Conservation (phyloP, 2,329 filamentous ascomycete genomes). For the Lachnellula arida region DNA sequence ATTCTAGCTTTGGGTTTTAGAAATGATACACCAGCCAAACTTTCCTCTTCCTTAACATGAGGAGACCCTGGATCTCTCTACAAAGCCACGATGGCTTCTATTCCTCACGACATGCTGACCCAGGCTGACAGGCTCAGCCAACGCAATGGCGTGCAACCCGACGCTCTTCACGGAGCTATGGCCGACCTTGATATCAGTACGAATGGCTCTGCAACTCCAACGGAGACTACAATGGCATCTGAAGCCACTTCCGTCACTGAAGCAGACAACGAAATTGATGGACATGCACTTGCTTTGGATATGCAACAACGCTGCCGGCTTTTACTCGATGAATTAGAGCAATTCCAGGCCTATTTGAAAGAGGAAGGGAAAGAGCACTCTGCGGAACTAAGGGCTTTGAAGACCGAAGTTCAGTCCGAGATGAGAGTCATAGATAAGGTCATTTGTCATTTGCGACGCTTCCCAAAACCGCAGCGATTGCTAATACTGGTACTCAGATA, state of each 20-base stretch:
- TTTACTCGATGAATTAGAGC: conserved; percentile 41
- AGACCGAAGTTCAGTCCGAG: conserved; percentile 43
- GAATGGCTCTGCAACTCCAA: not conserved
- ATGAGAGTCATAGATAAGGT: conserved; percentile 43
- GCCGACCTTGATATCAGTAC: not conserved
- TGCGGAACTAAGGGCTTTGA: conserved; percentile 47
- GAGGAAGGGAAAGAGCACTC: conserved; percentile 40
- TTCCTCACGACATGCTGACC: not conserved
- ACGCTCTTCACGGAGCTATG: not conserved
- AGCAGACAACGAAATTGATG: conserved; percentile 1
- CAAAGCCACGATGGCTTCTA: not conserved
- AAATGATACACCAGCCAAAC: no score
- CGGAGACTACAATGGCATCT: not conserved
- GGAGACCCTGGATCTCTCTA: not conserved
- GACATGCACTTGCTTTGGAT: conserved; percentile 17
- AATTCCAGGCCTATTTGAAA: conserved; percentile 39
- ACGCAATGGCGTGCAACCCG: not conserved
- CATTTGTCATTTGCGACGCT: conserved; percentile 22
- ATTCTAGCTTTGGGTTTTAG: no score
- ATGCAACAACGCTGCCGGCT: conserved; percentile 30
- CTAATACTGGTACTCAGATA: conserved; percentile 18
- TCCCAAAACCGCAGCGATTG: not conserved
- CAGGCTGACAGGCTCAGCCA: not conserved
- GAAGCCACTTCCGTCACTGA: not conserved
- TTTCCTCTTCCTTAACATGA: not conserved